phyloP scores from a whole-genome alignment of 108 stramenopile species.

The Conticribra guillardii region DNA sequence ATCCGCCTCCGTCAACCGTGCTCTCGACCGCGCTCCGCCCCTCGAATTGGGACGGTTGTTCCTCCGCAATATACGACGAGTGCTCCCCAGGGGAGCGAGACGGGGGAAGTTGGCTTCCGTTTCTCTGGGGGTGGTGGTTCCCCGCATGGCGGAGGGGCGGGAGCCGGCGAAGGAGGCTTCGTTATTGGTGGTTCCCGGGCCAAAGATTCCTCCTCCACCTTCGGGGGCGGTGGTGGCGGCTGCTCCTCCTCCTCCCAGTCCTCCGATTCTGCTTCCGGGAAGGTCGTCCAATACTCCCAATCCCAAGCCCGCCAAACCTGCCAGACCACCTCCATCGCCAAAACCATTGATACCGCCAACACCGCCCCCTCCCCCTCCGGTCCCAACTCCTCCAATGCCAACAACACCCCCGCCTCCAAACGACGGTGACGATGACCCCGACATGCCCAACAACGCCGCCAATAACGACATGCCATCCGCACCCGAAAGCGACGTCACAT shows the following conservation, averaged over 20 bases:
- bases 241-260: slow-evolving; percentile 7
- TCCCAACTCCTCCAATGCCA: not conserved
- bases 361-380: not conserved
- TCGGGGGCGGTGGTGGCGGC: too few relatives aligned
- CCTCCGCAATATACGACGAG: slow-evolving; percentile 6
- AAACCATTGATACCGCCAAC: too few relatives aligned
- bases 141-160: too few relatives aligned
- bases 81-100: slow-evolving; percentile 1
- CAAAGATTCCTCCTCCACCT: slow-evolving; percentile 1
- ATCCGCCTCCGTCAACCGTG: slow-evolving; percentile 73
- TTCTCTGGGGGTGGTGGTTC: too few relatives aligned
- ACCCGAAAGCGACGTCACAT: slow-evolving; percentile 30
- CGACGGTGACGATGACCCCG: too few relatives aligned
- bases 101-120: not conserved
- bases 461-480: slow-evolving; percentile 30
- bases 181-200: not conserved
- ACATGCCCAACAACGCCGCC: slow-evolving; percentile 32
- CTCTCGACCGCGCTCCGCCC: slow-evolving; percentile 44
- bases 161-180: too few relatives aligned
- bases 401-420: not conserved
- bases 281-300: not conserved
- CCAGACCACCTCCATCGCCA: not conserved
- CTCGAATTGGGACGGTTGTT: slow-evolving; percentile 19
- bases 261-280: not conserved
- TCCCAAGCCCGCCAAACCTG: not conserved